These are phyloP conservation scores for Cyberlindnera meyerae DNA, from an alignment of 805 yeast genomes.

Conservation along the genomic window DNA sequence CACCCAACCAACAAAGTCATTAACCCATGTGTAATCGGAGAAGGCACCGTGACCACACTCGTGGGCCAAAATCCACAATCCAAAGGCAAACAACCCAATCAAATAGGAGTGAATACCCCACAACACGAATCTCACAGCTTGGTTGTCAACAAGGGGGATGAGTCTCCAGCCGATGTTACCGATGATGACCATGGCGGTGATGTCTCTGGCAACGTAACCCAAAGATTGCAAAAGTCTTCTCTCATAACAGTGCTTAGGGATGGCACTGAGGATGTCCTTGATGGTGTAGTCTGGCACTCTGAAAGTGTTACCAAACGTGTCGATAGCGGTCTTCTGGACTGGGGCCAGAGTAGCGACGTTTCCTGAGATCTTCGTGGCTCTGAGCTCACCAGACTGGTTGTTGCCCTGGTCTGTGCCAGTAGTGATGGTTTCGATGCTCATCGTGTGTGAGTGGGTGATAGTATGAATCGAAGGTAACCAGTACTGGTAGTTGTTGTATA, in stretches of 20 bases:
- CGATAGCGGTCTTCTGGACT: slow-evolving; percentile 34
- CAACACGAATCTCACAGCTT: slow-evolving; percentile 42
- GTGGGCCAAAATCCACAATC: slow-evolving; percentile 83
- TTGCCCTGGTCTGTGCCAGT: slow-evolving; percentile 10
- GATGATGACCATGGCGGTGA: slow-evolving; percentile 41
- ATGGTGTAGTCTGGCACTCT: slow-evolving; percentile 72
- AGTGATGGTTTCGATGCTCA: slow-evolving; percentile 11
- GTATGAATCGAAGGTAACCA: too few species aligned
- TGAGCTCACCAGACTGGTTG: slow-evolving; percentile 11
- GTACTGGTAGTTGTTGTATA: too few species aligned
- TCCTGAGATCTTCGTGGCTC: slow-evolving; percentile 17
- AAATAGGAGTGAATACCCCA: slow-evolving; percentile 54
- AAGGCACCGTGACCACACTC: slow-evolving; percentile 92
- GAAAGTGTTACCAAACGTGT: slow-evolving; percentile 51
- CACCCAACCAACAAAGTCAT: slow-evolving; percentile 80
- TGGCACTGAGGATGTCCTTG: slow-evolving; percentile 66
- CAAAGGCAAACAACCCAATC: slow-evolving; percentile 68
- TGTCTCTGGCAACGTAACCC: slow-evolving; percentile 65
- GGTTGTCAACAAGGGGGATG: slow-evolving; percentile 46
- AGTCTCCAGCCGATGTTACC: slow-evolving; percentile 50
- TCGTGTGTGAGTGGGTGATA: too few species aligned
- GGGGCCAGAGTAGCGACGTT: slow-evolving; percentile 22
- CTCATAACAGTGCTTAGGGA: slow-evolving; percentile 72
- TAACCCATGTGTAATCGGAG: slow-evolving; percentile 63
- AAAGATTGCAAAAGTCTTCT: slow-evolving; percentile 51